phyloP scores from a whole-genome alignment of 805 yeast species.

The Huiozyma naganishii region DNA sequence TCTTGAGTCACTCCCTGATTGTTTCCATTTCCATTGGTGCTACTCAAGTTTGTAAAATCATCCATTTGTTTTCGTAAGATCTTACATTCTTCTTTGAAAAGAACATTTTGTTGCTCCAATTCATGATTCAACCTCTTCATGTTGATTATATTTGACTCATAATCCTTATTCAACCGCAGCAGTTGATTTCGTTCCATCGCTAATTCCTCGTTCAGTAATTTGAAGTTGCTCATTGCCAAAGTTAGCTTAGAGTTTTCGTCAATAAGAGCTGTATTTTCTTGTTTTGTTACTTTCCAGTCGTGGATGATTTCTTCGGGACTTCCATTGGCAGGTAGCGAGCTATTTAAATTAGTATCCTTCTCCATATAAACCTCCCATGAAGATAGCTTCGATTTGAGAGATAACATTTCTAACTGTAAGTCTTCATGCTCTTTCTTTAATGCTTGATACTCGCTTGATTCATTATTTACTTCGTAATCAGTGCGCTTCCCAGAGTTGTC shows the following conservation, averaged over 20 bases:
- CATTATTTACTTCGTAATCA: conserved; percentile 29
- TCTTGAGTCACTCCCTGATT: conserved; percentile 12
- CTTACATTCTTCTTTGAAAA: conserved; percentile 49
- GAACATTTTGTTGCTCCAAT: conserved; percentile 38
- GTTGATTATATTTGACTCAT: conserved; percentile 19
- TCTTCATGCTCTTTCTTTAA: conserved; percentile 37
- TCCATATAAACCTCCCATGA: conserved; percentile 34
- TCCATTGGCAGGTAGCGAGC: not conserved
- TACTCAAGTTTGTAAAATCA: conserved; percentile 10
- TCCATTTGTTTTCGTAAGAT: conserved; percentile 47
- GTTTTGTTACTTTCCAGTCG: conserved; percentile 31
- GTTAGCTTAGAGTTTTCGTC: conserved; percentile 24
- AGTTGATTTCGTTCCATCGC: conserved; percentile 32
- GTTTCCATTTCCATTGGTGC: not conserved
- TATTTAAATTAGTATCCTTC: conserved; percentile 18
- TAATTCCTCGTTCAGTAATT: conserved; percentile 25
- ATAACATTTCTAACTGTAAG: conserved; percentile 39
- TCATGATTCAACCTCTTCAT: conserved; percentile 31
- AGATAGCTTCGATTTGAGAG: conserved; percentile 37
- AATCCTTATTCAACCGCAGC: conserved; percentile 19
- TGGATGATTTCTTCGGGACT: conserved; percentile 30
- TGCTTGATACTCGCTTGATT: conserved; percentile 31
- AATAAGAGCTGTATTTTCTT: conserved; percentile 29
- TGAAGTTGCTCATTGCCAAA: conserved; percentile 17
- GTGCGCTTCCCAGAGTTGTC: conserved; percentile 18